Base-by-base conservation (phyloP, 345 rosid genomes). In the Eucalyptus viminalis region DNA sequence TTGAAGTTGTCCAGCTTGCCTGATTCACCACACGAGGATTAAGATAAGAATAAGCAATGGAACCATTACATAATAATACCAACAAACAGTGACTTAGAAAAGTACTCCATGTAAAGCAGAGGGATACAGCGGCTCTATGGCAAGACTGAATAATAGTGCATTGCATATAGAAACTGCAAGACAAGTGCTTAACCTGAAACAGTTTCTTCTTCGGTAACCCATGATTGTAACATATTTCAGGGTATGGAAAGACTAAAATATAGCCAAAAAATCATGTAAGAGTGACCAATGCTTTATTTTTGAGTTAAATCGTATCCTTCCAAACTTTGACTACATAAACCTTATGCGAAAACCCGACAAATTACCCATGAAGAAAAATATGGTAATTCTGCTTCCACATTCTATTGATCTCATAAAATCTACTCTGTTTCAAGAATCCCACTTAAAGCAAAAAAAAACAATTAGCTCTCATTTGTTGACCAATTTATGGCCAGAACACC, bases 1-100 rank as follows among this genome's bases (percentile, higher is more conserved):
- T 92, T 96, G 96, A 90, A 97, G 99, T 86, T 95, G 93, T 87
- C 96, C 98, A 24, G 97, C 76, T 93, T 95, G 97, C 93, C 99
- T 96, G 91, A 87, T 47, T 34, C 87, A 43, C 51, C 49, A 69
- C 53, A 87, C 87, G 37, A n/a, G 80, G 85, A 89, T 17, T 49
- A 62, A 47, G 58, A 87, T 89, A 19, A 88, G 87, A 53, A 76
- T 37, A 76, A 37, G 43, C 83, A 21, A 76, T 76, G 47, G 47
- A 76, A 37, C 15, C 43, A 40, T 14, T 37, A 76, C 34, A 65
- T 14, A 65, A n/a, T 14, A 4, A 65, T n/a, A 65, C 37, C 76
- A 12, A 65, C 76, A 65, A 65, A 65, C 19, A 65, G 37, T n/a
- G 76, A 65, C 37, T 65, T 65, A 62, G 76, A 29, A 65, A 65